Base-by-base conservation (phyloP, 805 yeast genomes). In the Ogataea glucozyma region DNA sequence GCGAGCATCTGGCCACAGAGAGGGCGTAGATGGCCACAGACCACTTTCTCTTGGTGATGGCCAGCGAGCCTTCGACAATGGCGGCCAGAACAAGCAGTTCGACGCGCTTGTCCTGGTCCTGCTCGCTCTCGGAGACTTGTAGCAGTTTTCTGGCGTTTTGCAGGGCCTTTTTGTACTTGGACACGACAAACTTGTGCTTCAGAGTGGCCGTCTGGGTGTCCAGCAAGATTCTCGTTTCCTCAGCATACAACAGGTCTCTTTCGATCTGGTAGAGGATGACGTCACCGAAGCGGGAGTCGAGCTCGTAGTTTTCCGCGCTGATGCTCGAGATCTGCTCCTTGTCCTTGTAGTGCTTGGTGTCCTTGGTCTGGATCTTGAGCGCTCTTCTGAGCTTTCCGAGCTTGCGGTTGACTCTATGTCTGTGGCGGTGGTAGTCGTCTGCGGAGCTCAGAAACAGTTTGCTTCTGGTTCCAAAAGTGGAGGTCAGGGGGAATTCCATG, bases 261-360 rank as follows among this genome's bases (percentile, higher is more conserved):
- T 93, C 98, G 1, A 85, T 81, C n/a, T 75, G 73, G 44, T 79
- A 69, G 18, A 89, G 66, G n/a, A 79, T 62, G 19, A 88, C 64
- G 29, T 73, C 69, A 24, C 83, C 91, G 57, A 67, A 78, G 47
- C 73, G 67, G 10, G 63, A 60, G 53, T 86, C 78, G 16, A 61
- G 48, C 4, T 65, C 71, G 49, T 82, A 82, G 43, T 78, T 75
- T 6, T 71, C 79, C 0, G 65, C 43, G 2, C 71, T 55, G 20
- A 85, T 71, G 22, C 66, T 62, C 26, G 76, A 63, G 4, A 71
- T 71, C 51, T 75, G 69, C 44, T 73, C 75, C 46, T 76, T 75
- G 13, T 66, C 59, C 24, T 66, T 57, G 62, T 82, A 85, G 55
- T 78, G 73, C 59, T 77, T 81, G 18, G 93, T 78, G 58, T 87